Evolutionary conservation across 2,329 filamentous ascomycete genomes (phyloP).

Genomic region (Plenodomus biglobosus): DNA sequence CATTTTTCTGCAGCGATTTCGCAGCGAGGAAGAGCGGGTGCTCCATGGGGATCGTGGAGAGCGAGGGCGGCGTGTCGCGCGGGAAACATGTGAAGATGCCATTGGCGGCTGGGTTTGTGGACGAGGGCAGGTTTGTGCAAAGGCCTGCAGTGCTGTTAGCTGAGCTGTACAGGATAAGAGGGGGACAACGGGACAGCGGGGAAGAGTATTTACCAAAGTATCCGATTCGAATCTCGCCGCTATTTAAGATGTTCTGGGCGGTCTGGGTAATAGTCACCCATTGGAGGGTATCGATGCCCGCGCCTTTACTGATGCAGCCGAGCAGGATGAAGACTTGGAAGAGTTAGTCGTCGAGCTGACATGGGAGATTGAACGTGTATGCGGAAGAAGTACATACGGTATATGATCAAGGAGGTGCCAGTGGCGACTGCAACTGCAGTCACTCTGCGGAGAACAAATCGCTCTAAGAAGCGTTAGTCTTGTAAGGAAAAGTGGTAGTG

Average conservation of each 20-base stretch:
- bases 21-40: slow-evolving; percentile 3
- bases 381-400: too few relatives aligned
- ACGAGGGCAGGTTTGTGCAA: slow-evolving; percentile 3
- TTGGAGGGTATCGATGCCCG: neutral
- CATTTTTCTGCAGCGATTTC: slow-evolving; percentile 2
- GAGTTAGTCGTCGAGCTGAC: neutral
- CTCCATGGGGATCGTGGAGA: slow-evolving; percentile 2
- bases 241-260: neutral
- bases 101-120: neutral
- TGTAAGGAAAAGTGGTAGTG: too few relatives aligned
- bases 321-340: neutral
- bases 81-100: slow-evolving; percentile 2
- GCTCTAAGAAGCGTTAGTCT: too few relatives aligned
- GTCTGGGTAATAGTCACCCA: neutral
- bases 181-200: neutral
- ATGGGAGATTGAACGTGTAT: too few relatives aligned
- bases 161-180: neutral
- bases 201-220: slow-evolving; percentile 8
- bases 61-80: slow-evolving; percentile 1
- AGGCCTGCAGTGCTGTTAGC: slow-evolving; percentile 1
- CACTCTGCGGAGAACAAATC: too few relatives aligned
- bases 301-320: neutral
- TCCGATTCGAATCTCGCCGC: slow-evolving; percentile 4
- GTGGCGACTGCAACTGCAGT: too few relatives aligned
- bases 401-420: too few relatives aligned